A percentile compares a stretch with the other conserved stretches of the same genome.
Conservation (phyloP, 2,329 filamentous ascomycete genomes). For the Cercospora citrullina region DNA sequence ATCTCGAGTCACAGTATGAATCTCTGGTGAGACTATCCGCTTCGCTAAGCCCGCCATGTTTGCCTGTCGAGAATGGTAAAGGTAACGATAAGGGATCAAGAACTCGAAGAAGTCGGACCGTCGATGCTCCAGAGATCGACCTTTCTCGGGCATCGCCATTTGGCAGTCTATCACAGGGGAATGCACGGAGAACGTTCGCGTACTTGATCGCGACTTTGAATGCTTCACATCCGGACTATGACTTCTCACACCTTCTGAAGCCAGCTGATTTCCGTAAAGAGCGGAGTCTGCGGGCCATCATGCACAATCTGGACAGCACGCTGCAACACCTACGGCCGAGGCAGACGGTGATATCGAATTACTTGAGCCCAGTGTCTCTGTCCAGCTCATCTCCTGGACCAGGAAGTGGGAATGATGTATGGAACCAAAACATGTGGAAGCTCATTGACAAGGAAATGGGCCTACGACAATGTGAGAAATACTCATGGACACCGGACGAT, state of each 20-base stretch:
- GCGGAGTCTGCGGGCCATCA: conserved; percentile 74
- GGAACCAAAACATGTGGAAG: conserved; percentile 90
- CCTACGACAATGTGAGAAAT: conserved; percentile 82
- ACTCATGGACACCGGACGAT: conserved; percentile 84
- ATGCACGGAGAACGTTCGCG: conserved; percentile 87
- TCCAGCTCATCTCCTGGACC: conserved; percentile 32
- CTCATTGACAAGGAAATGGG: conserved; percentile 94
- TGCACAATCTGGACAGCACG: conserved; percentile 83
- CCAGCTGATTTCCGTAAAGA: conserved; percentile 89
- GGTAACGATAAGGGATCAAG: conserved; percentile 28
- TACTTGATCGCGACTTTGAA: conserved; percentile 97
- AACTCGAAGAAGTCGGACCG: conserved; percentile 35
- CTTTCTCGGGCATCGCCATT: conserved; percentile 88
- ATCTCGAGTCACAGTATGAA: conserved; percentile 87
- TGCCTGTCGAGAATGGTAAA: conserved; percentile 29
- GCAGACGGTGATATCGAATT: conserved; percentile 27
- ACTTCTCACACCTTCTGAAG: conserved; percentile 89
- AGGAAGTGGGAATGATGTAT: conserved; percentile 48
- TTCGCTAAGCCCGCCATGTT: conserved; percentile 73
- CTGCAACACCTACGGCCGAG: conserved; percentile 78
- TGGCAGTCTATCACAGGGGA: conserved; percentile 82
- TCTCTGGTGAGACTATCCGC: conserved; percentile 82
- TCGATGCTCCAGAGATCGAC: conserved; percentile 51
- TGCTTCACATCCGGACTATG: conserved; percentile 92
- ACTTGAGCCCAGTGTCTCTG: conserved; percentile 32